A percentile compares a stretch with the other conserved stretches of the same genome.
phyloP scores from a whole-genome alignment of 352 stramenopile genomes.

The Synura sp. region DNA sequence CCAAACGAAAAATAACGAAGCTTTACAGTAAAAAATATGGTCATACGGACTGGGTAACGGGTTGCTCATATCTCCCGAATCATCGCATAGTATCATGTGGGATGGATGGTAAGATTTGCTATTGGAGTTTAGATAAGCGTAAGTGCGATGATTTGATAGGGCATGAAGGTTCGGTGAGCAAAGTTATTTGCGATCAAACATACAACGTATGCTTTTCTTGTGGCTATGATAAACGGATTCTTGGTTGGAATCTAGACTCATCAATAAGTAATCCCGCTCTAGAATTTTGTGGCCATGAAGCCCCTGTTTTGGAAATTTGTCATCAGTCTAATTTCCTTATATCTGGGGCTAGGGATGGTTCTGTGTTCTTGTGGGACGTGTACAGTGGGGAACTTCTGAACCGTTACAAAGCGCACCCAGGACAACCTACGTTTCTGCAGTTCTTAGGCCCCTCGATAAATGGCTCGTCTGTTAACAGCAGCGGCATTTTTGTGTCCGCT shows the following conservation, averaged over 20 bases:
- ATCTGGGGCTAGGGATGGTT: neutral
- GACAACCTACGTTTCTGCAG: neutral
- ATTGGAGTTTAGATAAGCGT: neutral
- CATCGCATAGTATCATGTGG: neutral
- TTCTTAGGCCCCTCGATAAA: neutral
- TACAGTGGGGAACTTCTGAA: neutral
- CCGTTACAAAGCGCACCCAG: conserved; percentile 5
- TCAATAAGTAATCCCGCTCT: neutral
- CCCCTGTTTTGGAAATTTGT: neutral
- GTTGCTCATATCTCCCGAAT: neutral
- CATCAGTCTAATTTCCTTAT: neutral
- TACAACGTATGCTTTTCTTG: neutral
- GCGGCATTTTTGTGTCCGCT: neutral
- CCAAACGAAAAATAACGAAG: neutral
- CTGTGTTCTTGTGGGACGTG: conserved; percentile 2
- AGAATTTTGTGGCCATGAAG: neutral
- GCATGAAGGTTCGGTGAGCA: neutral
- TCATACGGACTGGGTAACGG: conserved; percentile 30
- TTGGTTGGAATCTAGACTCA: neutral
- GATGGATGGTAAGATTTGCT: conserved; percentile 30
- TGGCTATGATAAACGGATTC: conserved; percentile 11
- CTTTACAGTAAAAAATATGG: conserved; percentile 23
- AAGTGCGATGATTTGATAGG: neutral
- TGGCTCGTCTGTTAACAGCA: neutral
- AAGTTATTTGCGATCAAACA: neutral